Base-by-base conservation (phyloP, 148 eudicot species). In the Camellia granthamiana region DNA sequence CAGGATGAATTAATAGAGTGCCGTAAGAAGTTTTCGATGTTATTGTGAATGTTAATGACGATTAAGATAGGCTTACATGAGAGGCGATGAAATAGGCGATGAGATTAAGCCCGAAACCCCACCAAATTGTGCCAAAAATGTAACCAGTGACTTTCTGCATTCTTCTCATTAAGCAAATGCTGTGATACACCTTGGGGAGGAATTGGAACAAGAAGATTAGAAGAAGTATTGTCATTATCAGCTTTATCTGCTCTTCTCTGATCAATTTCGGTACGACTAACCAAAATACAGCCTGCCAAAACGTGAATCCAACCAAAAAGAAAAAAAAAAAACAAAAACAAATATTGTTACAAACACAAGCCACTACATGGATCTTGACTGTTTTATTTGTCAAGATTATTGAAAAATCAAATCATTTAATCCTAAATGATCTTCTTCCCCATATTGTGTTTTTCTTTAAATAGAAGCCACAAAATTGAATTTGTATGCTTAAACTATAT, bases 131-230 rank as follows among this genome's bases (percentile, higher is more conserved):
- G 78, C 99, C 98, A 73, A 96, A 96, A 5, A 96, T 81, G 72
- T 96, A 96, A 7, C 99, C 99, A 0, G 98, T 93, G 74, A 93
- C 98, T 81, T 93, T 94, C 77, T 87, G 94, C 99, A 96, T 96
- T 78, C 91, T 86, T 78, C 93, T 86, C 99, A 96, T 96, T 19
- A 96, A 23, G 51, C 77, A 79, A 46, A 93, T 81, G 86, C 91
- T 81, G 82, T 93, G 98, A 64, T 90, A 86, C 11, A 91, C 92
- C 84, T 93, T 96, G 2, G 97, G 99, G n/a, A 92, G 85, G 81
- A 90, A 96, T 56, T 92, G 97, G 78, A 93, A 85, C 69, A 96
- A 72, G 85, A 96, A 93, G 51, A 90, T 87, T 15, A 93, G 80
- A 63, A 93, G 79, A 0, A 96, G 89, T 16, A 92, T 84, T 1